phyloP scores from a whole-genome alignment of 345 rosid genomes.

The Excoecaria cochinchinensis region DNA sequence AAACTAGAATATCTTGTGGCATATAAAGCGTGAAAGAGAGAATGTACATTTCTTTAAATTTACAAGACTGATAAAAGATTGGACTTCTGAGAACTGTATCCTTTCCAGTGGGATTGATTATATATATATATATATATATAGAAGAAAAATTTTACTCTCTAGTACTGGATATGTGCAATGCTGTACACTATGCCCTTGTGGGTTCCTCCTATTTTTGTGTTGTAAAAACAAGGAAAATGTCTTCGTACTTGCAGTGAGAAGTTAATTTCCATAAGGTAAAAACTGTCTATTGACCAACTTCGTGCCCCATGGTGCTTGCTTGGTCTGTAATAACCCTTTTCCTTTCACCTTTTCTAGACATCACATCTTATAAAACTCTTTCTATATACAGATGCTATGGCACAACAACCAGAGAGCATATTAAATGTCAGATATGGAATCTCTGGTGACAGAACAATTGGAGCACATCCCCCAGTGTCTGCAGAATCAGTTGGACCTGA shows the following conservation, averaged over 20 bases:
- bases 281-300: background rate
- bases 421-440: constrained; percentile 75
- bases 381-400: constrained; percentile 43
- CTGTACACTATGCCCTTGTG: background rate
- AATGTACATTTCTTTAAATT: background rate
- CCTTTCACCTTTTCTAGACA: background rate
- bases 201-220: background rate
- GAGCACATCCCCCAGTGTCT: constrained; percentile 81
- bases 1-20: background rate
- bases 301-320: background rate
- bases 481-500: constrained; percentile 38
- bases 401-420: constrained; percentile 54
- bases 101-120: background rate
- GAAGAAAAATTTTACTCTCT: background rate
- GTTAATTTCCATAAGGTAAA: background rate
- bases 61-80: background rate
- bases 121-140: background rate
- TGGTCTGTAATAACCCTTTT: background rate
- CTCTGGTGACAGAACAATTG: constrained; percentile 67
- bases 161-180: background rate
- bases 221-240: background rate
- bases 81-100: background rate
- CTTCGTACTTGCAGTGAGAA: background rate
- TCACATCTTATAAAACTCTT: constrained; percentile 1
- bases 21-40: background rate